Evolutionary conservation across 352 stramenopile species (phyloP).

Genomic region (Pythium myriotylum): DNA sequence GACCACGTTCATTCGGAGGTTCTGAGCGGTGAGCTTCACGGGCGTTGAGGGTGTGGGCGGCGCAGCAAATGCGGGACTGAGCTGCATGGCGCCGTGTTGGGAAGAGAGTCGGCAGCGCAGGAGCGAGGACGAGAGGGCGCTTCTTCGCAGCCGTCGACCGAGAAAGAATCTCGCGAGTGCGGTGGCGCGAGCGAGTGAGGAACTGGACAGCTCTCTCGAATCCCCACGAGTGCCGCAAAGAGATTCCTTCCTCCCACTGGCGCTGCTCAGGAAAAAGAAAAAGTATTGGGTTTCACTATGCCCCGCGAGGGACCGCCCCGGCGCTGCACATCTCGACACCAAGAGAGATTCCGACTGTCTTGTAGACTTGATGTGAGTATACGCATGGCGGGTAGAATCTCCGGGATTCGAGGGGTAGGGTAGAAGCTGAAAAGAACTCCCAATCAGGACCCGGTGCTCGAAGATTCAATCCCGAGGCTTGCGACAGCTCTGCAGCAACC

Average conservation of each 20-base stretch:
- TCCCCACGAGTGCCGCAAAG: constrained; percentile 9
- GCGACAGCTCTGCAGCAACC: constrained; percentile 20
- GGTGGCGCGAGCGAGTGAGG: constrained; percentile 9
- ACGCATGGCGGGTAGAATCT: constrained; percentile 10
- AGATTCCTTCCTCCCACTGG: constrained; percentile 27
- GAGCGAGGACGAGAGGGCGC: not conserved
- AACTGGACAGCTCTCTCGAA: constrained; percentile 20
- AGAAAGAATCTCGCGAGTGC: constrained; percentile 16
- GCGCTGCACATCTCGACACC: not conserved
- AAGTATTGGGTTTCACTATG: constrained; percentile 42
- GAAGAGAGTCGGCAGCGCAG: not conserved
- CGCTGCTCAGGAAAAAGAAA: constrained; percentile 37
- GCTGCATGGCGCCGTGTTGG: constrained; percentile 3
- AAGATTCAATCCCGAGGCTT: constrained; percentile 25
- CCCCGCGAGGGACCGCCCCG: too few relatives aligned
- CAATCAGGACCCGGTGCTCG: constrained; percentile 17
- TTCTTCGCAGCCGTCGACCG: constrained; percentile 7
- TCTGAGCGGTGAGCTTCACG: not conserved
- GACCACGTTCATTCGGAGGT: constrained; percentile 28
- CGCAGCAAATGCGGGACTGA: constrained; percentile 26
- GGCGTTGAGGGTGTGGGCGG: constrained; percentile 7
- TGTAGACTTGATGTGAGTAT: constrained; percentile 13
- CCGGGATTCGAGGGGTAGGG: constrained; percentile 21
- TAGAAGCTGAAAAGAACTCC: not conserved
- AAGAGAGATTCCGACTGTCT: constrained; percentile 15